Evolutionary conservation across 2,329 filamentous ascomycete species (phyloP).

Genomic region (Cercospora zeina): DNA sequence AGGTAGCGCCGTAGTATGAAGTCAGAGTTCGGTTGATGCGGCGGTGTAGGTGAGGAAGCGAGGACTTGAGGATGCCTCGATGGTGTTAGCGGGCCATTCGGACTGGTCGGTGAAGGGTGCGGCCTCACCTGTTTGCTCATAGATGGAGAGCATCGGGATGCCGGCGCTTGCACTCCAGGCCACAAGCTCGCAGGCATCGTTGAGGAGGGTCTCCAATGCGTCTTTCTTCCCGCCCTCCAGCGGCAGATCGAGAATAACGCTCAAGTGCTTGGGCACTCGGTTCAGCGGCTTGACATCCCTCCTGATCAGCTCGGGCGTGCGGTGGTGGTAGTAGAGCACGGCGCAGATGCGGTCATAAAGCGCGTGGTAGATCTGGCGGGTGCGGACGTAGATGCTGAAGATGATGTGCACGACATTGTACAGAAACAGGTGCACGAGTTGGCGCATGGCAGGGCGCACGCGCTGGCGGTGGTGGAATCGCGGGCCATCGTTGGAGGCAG

Average conservation of each 20-base stretch:
- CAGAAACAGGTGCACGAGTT: slow-evolving; percentile 61
- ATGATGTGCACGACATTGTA: slow-evolving; percentile 73
- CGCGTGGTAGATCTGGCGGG: slow-evolving; percentile 76
- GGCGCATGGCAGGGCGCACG: slow-evolving; percentile 35
- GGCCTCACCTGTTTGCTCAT: slow-evolving; percentile 81
- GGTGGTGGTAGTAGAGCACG: slow-evolving; percentile 91
- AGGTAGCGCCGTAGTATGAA: slow-evolving; percentile 75
- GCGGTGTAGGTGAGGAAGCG: slow-evolving; percentile 80
- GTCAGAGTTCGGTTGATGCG: slow-evolving; percentile 76
- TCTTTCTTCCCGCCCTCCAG: slow-evolving; percentile 66
- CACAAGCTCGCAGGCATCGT: slow-evolving; percentile 86
- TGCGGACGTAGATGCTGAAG: slow-evolving; percentile 84
- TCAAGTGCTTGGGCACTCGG: slow-evolving; percentile 80
- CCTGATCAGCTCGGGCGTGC: slow-evolving; percentile 87
- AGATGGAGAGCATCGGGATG: slow-evolving; percentile 83
- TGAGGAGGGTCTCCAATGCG: slow-evolving; percentile 78
- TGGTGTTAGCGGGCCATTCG: slow-evolving; percentile 4
- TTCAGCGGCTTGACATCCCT: slow-evolving; percentile 76
- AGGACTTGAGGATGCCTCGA: slow-evolving; percentile 81
- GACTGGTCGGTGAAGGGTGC: neutral
- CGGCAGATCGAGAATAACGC: slow-evolving; percentile 77
- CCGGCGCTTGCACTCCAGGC: slow-evolving; percentile 92
- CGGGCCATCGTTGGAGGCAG: slow-evolving; percentile 17
- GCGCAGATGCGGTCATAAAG: slow-evolving; percentile 75
- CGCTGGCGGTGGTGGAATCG: slow-evolving; percentile 34